Evolutionary conservation across 2,329 filamentous ascomycete genomes (phyloP).

Genomic region (Monilinia laxa): DNA sequence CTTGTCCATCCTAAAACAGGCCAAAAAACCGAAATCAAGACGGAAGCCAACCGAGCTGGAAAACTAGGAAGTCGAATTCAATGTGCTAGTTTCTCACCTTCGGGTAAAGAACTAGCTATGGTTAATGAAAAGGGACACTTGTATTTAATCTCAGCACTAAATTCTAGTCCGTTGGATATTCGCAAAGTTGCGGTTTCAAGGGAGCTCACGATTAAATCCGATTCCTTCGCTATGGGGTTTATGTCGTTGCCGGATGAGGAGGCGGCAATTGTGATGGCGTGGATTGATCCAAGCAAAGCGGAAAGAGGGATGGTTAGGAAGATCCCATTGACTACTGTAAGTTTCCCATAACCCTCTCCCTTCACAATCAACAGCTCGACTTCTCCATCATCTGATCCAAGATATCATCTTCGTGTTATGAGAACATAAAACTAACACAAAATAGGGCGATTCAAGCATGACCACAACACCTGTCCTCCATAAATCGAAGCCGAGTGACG

Average conservation of each 20-base stretch:
- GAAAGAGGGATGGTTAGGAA: slow-evolving; percentile 41
- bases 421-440: neutral
- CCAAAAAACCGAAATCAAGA: slow-evolving; percentile 42
- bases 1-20: slow-evolving; percentile 44
- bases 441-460: neutral
- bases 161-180: slow-evolving; percentile 44
- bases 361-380: neutral
- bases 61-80: slow-evolving; percentile 45
- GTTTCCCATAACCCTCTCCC: neutral
- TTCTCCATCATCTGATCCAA: neutral
- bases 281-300: slow-evolving; percentile 43
- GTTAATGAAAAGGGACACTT: slow-evolving; percentile 46
- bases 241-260: slow-evolving; percentile 44
- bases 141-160: slow-evolving; percentile 43
- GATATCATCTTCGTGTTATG: neutral
- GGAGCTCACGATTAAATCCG: slow-evolving; percentile 43
- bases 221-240: slow-evolving; percentile 44
- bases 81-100: slow-evolving; percentile 43
- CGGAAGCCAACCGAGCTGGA: slow-evolving; percentile 39
- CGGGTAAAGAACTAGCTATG: slow-evolving; percentile 43
- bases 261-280: slow-evolving; percentile 42
- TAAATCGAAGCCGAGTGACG: slow-evolving; percentile 5
- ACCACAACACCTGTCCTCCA: slow-evolving; percentile 15
- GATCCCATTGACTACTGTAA: slow-evolving; percentile 32
- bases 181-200: slow-evolving; percentile 42